Percentiles rank a stretch among this genome's conserved stretches.
Conservation (phyloP, 371 early-diverging fungal species). For the Smittium culicis region DNA sequence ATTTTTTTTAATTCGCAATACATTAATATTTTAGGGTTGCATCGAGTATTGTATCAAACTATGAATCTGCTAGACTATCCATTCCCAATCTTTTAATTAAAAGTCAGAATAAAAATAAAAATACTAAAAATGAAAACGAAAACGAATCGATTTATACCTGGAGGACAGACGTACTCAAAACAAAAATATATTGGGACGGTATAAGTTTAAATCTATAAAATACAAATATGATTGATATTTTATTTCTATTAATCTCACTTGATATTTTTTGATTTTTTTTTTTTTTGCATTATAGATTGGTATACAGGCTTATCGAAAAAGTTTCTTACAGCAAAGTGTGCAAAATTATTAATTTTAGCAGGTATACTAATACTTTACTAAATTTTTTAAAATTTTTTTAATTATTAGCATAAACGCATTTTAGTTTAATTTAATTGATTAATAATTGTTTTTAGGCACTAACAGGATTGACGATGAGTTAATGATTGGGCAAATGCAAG, state of each 20-base stretch:
- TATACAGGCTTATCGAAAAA: constrained; percentile 64
- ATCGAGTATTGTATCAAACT: constrained; percentile 45
- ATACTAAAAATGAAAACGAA: background rate
- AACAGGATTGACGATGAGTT: constrained; percentile 83
- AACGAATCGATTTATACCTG: constrained; percentile 30
- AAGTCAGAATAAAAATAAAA: constrained; percentile 13
- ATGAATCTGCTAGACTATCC: constrained; percentile 59
- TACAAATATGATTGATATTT: no score
- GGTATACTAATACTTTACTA: no score
- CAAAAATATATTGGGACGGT: constrained; percentile 67
- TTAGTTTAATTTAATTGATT: background rate
- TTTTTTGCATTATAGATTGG: constrained; percentile 44
- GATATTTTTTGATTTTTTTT: background rate
- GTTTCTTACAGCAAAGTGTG: constrained; percentile 52
- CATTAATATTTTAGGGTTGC: constrained; percentile 37
- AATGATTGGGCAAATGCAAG: constrained; percentile 93
- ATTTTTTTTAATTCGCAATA: no score
- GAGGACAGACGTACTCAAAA: constrained; percentile 53
- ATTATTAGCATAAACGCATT: background rate
- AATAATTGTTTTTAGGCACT: constrained; percentile 36
- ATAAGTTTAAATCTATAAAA: constrained; percentile 3
- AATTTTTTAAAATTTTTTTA: background rate
- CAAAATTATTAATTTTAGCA: constrained; percentile 76
- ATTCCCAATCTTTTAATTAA: constrained; percentile 46
- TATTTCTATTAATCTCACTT: background rate